Evolutionary conservation across 1,284 basidiomycete species (phyloP), one percentile per base, ranked within the genome.

Genomic region (Puccinia triticina): DNA sequence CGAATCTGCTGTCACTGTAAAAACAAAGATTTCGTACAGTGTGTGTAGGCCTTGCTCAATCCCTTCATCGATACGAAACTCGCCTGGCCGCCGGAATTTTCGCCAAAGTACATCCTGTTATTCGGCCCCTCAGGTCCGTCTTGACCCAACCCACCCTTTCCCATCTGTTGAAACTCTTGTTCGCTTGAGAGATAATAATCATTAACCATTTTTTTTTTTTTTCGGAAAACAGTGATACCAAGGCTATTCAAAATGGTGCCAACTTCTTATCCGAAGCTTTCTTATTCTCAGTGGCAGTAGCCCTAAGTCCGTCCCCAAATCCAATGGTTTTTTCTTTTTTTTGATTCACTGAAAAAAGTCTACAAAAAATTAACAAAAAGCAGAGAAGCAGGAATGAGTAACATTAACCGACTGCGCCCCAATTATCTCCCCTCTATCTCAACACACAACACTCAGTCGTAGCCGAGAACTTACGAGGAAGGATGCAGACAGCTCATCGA

Each of bases 241-340:
- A 79, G 53, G 77, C 77, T 11, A 79, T 79, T 37, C 77, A 79
- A 66, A 79, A 79, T 71, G 77, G 77, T 8, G 77, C 77, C 26
- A 71, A 79, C 26, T 79, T 79, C 32, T 46, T 79, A 69, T 79
- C 77, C n/a, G 77, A 79, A 79, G 77, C 77, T 53, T 79, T 71
- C 55, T 50, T 79, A 32, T 79, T 79, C 53, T 69, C 77, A 10
- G 77, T 79, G 0, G 77, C 77, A 23, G 57, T 71, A 29, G 48
- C 64, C 12, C 50, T 79, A 55, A 79, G 77, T 79, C 34, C 23
- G 64, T 71, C 23, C 55, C 50, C 26, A 21, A 23, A 50, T 79
- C 48, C 10, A 34, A 29, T n/a, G 14, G 10, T 59, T 59, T 46
- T 64, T 43, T 59, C 23, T 61, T 61, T 11, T 61, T 61, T 26